phyloP scores from a whole-genome alignment of 1,139 yeast genomes.

The Blastobotrys capitulatus region DNA sequence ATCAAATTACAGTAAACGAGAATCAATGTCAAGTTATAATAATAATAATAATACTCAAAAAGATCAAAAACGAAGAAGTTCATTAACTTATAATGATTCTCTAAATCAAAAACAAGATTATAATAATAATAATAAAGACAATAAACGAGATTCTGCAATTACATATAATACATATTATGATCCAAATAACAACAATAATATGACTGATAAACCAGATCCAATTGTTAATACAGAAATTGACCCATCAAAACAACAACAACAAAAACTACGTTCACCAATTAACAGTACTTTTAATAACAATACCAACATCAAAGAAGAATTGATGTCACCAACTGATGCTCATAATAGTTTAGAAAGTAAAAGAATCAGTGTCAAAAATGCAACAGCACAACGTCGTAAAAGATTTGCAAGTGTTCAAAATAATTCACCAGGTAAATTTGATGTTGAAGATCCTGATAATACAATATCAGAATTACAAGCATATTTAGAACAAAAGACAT shows the following conservation, averaged over 20 bases:
- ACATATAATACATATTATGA: too few relatives aligned
- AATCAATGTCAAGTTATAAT: too few relatives aligned
- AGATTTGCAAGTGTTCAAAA: constrained; percentile 6
- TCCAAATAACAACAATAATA: neutral
- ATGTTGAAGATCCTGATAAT: constrained; percentile 77
- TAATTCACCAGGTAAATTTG: constrained; percentile 42
- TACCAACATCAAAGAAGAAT: neutral
- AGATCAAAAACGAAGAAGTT: too few relatives aligned
- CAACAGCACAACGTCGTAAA: constrained; percentile 3
- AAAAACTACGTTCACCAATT: neutral
- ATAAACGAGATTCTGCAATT: too few relatives aligned
- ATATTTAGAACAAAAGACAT: constrained; percentile 90
- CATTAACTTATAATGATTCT: too few relatives aligned
- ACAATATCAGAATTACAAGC: constrained; percentile 78
- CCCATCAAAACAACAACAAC: too few relatives aligned
- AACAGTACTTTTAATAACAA: neutral
- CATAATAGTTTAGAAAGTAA: neutral
- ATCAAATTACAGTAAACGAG: too few relatives aligned
- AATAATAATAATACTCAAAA: too few relatives aligned
- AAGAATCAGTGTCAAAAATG: constrained; percentile 1
- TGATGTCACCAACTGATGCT: constrained; percentile 7
- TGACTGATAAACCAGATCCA: too few relatives aligned
- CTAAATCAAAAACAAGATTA: too few relatives aligned
- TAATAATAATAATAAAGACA: neutral
- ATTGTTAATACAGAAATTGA: too few relatives aligned